phyloP scores from a whole-genome alignment of 495 filamentous ascomycete species.

The Penicillium ucsense region DNA sequence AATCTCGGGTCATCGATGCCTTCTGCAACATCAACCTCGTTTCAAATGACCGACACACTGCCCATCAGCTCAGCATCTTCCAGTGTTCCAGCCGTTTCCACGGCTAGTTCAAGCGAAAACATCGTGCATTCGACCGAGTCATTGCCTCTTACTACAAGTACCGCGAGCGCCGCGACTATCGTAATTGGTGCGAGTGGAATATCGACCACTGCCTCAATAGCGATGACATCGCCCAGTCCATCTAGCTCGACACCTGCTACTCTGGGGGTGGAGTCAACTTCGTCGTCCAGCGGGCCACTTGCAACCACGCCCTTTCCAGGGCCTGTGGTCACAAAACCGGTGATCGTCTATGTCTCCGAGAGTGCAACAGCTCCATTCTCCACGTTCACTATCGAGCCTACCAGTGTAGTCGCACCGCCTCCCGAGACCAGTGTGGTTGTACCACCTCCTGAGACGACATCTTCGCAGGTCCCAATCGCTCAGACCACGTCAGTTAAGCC shows the following conservation, averaged over 20 bases:
- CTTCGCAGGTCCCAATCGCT: background rate
- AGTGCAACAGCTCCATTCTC: constrained; percentile 4
- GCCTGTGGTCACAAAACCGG: constrained; percentile 3
- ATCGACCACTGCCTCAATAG: background rate
- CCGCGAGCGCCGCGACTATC: background rate
- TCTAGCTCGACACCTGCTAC: background rate
- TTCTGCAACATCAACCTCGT: background rate
- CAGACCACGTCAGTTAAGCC: background rate
- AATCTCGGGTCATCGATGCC: background rate
- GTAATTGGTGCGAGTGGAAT: no score
- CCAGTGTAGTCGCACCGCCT: background rate
- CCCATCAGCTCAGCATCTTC: background rate
- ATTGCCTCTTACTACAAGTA: background rate
- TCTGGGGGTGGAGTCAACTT: background rate
- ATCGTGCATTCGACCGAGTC: background rate
- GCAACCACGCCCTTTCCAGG: background rate
- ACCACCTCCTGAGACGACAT: background rate
- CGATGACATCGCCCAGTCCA: background rate
- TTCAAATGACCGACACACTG: background rate
- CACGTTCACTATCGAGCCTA: background rate
- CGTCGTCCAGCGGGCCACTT: background rate
- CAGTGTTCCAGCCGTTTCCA: background rate
- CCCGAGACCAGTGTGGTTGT: background rate
- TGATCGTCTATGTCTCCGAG: constrained; percentile 7
- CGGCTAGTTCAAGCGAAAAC: background rate